These are phyloP conservation scores for Candida piceae DNA, from an alignment of 805 yeast species.

Conservation along the genomic window DNA sequence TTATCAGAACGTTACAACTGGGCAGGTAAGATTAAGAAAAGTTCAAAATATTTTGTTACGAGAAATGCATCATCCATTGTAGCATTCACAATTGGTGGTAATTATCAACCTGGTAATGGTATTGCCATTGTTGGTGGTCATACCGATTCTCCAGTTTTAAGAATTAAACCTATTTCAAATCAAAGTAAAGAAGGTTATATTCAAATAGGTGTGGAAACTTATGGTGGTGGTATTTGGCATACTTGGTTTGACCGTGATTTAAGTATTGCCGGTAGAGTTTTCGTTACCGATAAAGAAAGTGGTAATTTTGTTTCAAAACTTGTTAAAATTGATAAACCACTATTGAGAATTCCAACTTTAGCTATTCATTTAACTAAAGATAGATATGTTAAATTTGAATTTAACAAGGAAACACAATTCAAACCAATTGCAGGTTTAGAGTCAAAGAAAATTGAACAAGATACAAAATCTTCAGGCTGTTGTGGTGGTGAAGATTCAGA, in stretches of 20 bases:
- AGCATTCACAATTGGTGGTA: constrained; percentile 77
- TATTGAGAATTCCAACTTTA: constrained; percentile 87
- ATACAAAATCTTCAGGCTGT: constrained; percentile 16
- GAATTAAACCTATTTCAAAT: constrained; percentile 84
- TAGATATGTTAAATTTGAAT: constrained; percentile 73
- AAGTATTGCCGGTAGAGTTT: constrained; percentile 87
- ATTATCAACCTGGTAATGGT: constrained; percentile 74
- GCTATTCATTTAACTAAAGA: constrained; percentile 88
- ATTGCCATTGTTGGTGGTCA: constrained; percentile 92
- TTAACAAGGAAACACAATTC: constrained; percentile 82
- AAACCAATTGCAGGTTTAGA: constrained; percentile 76
- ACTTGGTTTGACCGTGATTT: constrained; percentile 96
- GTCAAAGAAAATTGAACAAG: constrained; percentile 3
- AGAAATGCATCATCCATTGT: constrained; percentile 85
- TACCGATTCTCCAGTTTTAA: constrained; percentile 87
- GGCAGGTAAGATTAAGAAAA: constrained; percentile 48
- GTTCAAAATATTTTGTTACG: constrained; percentile 77
- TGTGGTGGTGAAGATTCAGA: constrained; percentile 44
- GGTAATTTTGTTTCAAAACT: constrained; percentile 58
- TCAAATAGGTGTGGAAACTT: constrained; percentile 89
- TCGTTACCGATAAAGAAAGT: constrained; percentile 43
- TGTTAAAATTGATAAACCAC: constrained; percentile 76
- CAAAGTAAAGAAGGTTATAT: constrained; percentile 66
- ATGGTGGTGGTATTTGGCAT: constrained; percentile 96
- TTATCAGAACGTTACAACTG: constrained; percentile 68